phyloP scores from a whole-genome alignment of 2,329 filamentous ascomycete species.

The Fusarium coffeatum region DNA sequence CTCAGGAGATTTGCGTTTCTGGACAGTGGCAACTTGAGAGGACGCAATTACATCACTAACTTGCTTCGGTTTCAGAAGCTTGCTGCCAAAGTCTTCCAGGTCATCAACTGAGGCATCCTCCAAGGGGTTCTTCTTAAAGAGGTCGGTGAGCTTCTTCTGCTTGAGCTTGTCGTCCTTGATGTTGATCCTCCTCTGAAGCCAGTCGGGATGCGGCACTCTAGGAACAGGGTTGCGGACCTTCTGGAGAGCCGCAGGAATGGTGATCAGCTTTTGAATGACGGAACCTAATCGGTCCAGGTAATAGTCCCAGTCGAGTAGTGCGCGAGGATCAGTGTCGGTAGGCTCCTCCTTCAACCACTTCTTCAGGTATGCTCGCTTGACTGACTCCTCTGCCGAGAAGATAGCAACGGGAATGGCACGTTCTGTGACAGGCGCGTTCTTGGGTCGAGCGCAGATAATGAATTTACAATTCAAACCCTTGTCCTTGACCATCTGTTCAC shows the following conservation, averaged over 20 bases:
- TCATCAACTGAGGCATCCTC: conserved; percentile 78
- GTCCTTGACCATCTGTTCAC: conserved; percentile 99
- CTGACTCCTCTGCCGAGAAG: conserved; percentile 89
- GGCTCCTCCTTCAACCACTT: conserved; percentile 98
- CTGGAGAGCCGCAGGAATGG: conserved; percentile 95
- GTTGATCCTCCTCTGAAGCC: conserved; percentile 93
- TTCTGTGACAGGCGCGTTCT: conserved; percentile 92
- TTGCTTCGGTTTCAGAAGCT: conserved; percentile 73
- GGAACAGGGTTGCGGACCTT: conserved; percentile 96
- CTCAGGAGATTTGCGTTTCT: conserved; percentile 81
- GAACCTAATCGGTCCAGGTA: conserved; percentile 96
- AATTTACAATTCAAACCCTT: conserved; percentile 99
- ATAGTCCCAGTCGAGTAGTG: conserved; percentile 95
- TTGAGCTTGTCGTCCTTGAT: conserved; percentile 97
- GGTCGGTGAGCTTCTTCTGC: conserved; percentile 97
- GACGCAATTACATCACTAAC: conserved; percentile 66
- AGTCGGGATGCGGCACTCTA: conserved; percentile 92
- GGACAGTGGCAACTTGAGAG: conserved; percentile 62
- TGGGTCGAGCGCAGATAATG: conserved; percentile 91
- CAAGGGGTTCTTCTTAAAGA: conserved; percentile 75
- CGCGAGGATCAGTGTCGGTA: conserved; percentile 87
- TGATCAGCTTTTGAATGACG: conserved; percentile 98
- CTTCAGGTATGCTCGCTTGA: conserved; percentile 88
- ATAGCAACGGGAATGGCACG: conserved; percentile 95
- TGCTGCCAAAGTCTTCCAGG: conserved; percentile 83